Evolutionary conservation across 805 yeast species (phyloP).

Genomic region (Kurtzmaniella cleridarum): DNA sequence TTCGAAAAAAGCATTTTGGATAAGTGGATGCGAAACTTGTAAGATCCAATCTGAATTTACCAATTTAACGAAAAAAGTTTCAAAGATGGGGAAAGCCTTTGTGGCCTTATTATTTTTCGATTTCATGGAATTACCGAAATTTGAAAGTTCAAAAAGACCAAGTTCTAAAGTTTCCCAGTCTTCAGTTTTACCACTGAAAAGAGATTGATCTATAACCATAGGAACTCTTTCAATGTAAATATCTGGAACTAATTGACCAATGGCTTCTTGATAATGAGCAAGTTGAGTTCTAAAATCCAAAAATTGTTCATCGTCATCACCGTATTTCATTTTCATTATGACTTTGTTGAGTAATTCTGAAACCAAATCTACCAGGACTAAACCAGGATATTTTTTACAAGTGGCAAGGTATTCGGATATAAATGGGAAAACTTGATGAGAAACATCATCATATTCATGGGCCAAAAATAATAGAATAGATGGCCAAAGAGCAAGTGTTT

Average conservation of each 20-base stretch:
- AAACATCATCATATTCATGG: slow-evolving; percentile 85
- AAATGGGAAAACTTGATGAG: slow-evolving; percentile 77
- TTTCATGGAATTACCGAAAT: slow-evolving; percentile 73
- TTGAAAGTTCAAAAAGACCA: slow-evolving; percentile 77
- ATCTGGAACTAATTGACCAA: slow-evolving; percentile 52
- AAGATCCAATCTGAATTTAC: slow-evolving; percentile 43
- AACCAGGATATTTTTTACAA: slow-evolving; percentile 49
- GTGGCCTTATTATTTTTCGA: slow-evolving; percentile 71
- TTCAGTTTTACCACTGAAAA: slow-evolving; percentile 19
- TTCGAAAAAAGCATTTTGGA: slow-evolving; percentile 80
- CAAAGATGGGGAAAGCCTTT: slow-evolving; percentile 58
- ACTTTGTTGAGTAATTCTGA: slow-evolving; percentile 62
- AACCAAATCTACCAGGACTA: slow-evolving; percentile 44
- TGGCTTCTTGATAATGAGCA: slow-evolving; percentile 78
- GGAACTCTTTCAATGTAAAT: slow-evolving; percentile 58
- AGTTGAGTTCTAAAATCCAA: slow-evolving; percentile 71
- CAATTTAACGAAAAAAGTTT: slow-evolving; percentile 54
- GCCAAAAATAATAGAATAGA: slow-evolving; percentile 62
- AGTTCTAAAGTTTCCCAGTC: slow-evolving; percentile 85
- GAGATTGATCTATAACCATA: slow-evolving; percentile 49
- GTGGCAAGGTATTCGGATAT: slow-evolving; percentile 68
- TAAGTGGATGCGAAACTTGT: slow-evolving; percentile 65
- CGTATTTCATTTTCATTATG: slow-evolving; percentile 74
- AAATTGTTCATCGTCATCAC: slow-evolving; percentile 73
- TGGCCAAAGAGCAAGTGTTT: slow-evolving; percentile 65